Conservation (phyloP, 2,329 filamentous ascomycete genomes). For the Mariannaea sp. region DNA sequence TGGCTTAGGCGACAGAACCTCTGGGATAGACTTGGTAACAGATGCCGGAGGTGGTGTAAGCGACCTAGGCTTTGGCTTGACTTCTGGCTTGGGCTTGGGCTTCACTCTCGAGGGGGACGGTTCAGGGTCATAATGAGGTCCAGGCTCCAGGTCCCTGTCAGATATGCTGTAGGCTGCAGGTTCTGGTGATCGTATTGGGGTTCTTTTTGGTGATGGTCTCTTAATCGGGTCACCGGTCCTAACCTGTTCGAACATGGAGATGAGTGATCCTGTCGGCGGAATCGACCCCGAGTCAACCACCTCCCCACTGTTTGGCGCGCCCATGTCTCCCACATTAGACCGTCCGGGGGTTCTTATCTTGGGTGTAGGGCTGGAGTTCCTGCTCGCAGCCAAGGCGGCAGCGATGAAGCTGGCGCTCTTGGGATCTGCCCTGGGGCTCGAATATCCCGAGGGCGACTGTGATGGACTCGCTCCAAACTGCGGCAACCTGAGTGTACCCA, state of each 20-base stretch:
- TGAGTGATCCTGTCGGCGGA: constrained; percentile 65
- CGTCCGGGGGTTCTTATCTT: constrained; percentile 34
- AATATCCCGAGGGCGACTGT: constrained; percentile 26
- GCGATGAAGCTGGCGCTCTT: constrained; percentile 61
- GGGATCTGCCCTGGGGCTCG: constrained; percentile 39
- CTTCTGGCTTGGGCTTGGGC: constrained; percentile 37
- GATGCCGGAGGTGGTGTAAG: constrained; percentile 29
- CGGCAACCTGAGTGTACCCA: constrained; percentile 32
- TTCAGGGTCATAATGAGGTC: no score
- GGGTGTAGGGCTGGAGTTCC: constrained; percentile 50
- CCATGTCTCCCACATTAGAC: constrained; percentile 39
- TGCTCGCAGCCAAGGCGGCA: constrained; percentile 64
- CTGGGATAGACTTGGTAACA: constrained; percentile 29
- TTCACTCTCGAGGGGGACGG: constrained; percentile 22
- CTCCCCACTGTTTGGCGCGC: constrained; percentile 35
- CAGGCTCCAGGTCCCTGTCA: constrained; percentile 20
- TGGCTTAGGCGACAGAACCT: constrained; percentile 43
- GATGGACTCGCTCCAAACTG: constrained; percentile 33
- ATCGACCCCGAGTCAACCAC: constrained; percentile 60
- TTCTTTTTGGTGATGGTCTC: constrained; percentile 36
- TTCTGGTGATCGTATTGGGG: constrained; percentile 19
- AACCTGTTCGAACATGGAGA: constrained; percentile 70
- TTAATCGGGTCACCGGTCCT: constrained; percentile 43
- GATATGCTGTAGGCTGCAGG: constrained; percentile 21
- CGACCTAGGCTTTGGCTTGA: constrained; percentile 33